Evolutionary conservation across 805 yeast species (phyloP).

Genomic region (Metschnikowia koreensis): DNA sequence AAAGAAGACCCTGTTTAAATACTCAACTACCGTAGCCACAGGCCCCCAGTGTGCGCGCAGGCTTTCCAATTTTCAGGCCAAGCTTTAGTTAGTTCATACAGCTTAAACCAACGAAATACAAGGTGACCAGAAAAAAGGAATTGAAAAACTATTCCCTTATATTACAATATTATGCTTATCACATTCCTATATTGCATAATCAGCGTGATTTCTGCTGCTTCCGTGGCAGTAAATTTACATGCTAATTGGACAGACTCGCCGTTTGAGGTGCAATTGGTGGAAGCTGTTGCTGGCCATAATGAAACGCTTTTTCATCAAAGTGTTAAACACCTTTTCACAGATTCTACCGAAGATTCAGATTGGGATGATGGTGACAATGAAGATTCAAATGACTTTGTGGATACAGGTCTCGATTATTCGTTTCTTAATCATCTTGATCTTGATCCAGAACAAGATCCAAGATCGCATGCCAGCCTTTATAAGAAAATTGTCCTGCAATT

Average conservation of each 20-base stretch:
- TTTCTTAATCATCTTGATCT: too few relatives aligned
- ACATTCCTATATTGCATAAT: too few relatives aligned
- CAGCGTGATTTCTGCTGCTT: neutral
- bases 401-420: neutral
- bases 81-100: neutral
- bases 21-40: neutral
- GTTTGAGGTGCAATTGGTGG: slow-evolving; percentile 16
- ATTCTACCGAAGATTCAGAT: slow-evolving; percentile 8
- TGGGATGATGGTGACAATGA: slow-evolving; percentile 9
- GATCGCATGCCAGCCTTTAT: neutral
- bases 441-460: neutral
- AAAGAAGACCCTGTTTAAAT: too few relatives aligned
- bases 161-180: neutral
- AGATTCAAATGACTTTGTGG: neutral
- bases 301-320: slow-evolving; percentile 12
- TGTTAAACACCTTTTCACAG: slow-evolving; percentile 5
- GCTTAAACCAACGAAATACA: too few relatives aligned
- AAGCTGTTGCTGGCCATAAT: slow-evolving; percentile 15
- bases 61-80: neutral
- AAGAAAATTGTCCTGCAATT: neutral
- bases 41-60: neutral
- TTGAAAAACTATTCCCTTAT: neutral
- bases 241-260: slow-evolving; percentile 17
- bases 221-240: slow-evolving; percentile 8
- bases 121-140: neutral